Conservation (phyloP, 1,139 yeast genomes). For the Spathaspora sp. region DNA sequence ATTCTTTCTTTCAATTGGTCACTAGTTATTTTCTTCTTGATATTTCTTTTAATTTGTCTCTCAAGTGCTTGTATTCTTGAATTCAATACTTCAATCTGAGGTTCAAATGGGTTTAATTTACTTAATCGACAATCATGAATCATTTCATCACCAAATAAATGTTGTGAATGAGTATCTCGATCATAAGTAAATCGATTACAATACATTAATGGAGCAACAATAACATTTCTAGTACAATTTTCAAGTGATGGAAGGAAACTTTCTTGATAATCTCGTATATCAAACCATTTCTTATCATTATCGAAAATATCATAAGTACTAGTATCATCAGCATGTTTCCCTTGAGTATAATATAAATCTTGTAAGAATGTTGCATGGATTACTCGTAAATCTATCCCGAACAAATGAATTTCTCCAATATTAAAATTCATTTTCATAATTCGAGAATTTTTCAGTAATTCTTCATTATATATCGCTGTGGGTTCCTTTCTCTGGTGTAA, state of each 20-base stretch:
- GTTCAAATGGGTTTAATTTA: constrained; percentile 25
- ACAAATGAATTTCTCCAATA: constrained; percentile 41
- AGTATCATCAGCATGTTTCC: constrained; percentile 11
- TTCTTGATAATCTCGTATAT: constrained; percentile 42
- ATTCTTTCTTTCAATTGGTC: constrained; percentile 21
- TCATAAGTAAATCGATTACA: constrained; percentile 40
- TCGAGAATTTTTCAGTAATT: constrained; percentile 26
- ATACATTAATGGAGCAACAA: constrained; percentile 35
- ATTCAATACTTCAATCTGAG: constrained; percentile 27
- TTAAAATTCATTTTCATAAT: constrained; percentile 46
- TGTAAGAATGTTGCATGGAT: constrained; percentile 32
- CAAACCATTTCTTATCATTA: constrained; percentile 41
- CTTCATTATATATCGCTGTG: constrained; percentile 31
- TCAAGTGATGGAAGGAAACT: constrained; percentile 31
- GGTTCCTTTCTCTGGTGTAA: constrained; percentile 49
- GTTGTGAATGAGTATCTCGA: constrained; percentile 32
- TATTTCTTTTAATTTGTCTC: constrained; percentile 18
- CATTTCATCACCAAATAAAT: constrained; percentile 26
- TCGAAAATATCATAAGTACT: constrained; percentile 29
- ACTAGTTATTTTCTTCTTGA: constrained; percentile 12
- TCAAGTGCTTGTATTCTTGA: constrained; percentile 30
- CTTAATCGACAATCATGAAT: constrained; percentile 33
- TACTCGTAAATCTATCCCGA: constrained; percentile 42
- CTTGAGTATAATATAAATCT: constrained; percentile 24
- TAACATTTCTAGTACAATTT: constrained; percentile 22